Percentiles rank a stretch among this genome's conserved stretches.
phyloP scores from a whole-genome alignment of 192 early-diverging fungal species.

The Obelidium mucronatum region DNA sequence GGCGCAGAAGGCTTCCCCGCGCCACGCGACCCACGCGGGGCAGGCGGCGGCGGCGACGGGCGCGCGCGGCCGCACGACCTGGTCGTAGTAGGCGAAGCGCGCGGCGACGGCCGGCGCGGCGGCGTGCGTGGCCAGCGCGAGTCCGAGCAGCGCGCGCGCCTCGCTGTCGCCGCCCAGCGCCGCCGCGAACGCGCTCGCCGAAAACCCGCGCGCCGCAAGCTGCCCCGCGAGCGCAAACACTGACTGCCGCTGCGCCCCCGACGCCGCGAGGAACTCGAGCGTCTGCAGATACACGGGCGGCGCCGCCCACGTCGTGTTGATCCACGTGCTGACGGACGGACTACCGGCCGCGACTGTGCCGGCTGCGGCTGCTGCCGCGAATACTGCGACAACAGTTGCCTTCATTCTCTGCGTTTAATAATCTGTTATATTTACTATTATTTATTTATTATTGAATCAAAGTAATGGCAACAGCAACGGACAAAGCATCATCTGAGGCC shows the following conservation, averaged over 20 bases:
- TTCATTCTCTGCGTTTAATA: too few species aligned
- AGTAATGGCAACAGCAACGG: too few species aligned
- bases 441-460: too few species aligned
- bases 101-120: conserved; percentile 84
- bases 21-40: conserved; percentile 72
- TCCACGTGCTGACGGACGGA: too few species aligned
- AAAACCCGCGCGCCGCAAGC: not conserved
- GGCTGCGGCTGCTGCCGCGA: too few species aligned
- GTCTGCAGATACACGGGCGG: not conserved
- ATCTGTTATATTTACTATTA: too few species aligned
- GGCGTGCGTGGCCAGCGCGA: conserved; percentile 72
- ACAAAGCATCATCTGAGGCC: too few species aligned
- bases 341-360: too few species aligned
- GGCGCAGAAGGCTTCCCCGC: conserved; percentile 74
- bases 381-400: too few species aligned
- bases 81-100: conserved; percentile 82
- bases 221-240: not conserved
- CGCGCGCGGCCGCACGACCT: conserved; percentile 67
- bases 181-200: not conserved
- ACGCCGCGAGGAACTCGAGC: not conserved
- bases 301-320: not conserved
- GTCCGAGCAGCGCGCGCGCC: conserved; percentile 68
- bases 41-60: conserved; percentile 58
- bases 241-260: not conserved
- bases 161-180: too few species aligned